Evolutionary conservation across 176 grass and related monocot species (phyloP).

Genomic region (Zoysia japonica): DNA sequence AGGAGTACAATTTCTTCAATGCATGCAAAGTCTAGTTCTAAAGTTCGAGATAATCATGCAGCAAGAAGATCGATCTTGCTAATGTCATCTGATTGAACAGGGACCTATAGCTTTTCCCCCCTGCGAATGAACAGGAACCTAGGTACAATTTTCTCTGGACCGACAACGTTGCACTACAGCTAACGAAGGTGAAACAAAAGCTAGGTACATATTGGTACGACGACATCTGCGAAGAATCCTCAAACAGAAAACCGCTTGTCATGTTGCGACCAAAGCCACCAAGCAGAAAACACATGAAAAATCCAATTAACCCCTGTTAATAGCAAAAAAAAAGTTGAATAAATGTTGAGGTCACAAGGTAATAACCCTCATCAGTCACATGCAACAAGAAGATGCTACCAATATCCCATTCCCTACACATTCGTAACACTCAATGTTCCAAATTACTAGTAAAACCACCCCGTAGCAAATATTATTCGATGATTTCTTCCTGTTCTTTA

Average conservation of each 20-base stretch:
- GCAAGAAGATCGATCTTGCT: background rate
- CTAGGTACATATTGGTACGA: slow-evolving; percentile 30
- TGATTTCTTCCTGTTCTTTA: background rate
- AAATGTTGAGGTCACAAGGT: background rate
- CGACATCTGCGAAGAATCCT: slow-evolving; percentile 5
- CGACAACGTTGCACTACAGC: background rate
- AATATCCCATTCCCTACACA: background rate
- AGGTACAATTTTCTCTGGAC: background rate
- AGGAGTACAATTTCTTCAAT: background rate
- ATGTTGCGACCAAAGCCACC: background rate
- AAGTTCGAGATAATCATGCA: slow-evolving; percentile 17
- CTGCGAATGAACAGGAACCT: slow-evolving; percentile 30
- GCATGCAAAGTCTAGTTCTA: background rate
- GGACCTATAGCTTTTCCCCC: background rate
- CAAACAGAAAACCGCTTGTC: background rate
- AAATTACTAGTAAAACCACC: slow-evolving; percentile 22
- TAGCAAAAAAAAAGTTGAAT: background rate
- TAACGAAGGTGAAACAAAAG: slow-evolving; percentile 20
- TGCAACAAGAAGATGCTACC: background rate
- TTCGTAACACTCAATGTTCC: background rate
- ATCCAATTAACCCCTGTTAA: background rate
- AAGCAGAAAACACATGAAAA: background rate
- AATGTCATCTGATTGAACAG: slow-evolving; percentile 40
- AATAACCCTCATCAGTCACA: background rate
- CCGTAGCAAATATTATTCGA: slow-evolving; percentile 28